These are phyloP conservation scores for Prunus yedoensis DNA, from an alignment of 331 rosid species.

Conservation along the genomic window DNA sequence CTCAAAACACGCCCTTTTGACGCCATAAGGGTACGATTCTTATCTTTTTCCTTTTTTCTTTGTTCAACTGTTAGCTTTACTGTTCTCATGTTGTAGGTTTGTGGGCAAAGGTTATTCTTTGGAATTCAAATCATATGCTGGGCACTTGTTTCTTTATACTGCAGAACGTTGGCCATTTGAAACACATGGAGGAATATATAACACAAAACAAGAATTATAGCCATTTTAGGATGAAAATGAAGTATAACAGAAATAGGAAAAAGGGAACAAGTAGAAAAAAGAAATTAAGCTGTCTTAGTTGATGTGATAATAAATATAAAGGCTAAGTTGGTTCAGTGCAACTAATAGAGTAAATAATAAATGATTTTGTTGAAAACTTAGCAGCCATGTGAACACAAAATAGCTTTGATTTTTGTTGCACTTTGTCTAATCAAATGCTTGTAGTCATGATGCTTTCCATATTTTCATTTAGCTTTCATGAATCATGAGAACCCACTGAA, in stretches of 20 bases:
- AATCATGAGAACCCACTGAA: neutral
- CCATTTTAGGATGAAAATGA: neutral
- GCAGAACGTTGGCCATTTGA: neutral
- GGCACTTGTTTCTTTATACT: neutral
- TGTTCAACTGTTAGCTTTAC: neutral
- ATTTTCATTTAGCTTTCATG: neutral
- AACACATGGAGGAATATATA: neutral
- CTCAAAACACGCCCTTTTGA: conserved; percentile 98
- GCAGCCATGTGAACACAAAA: no score
- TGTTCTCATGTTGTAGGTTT: neutral
- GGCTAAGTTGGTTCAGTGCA: neutral
- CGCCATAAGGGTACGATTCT: conserved; percentile 74
- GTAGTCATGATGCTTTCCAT: neutral
- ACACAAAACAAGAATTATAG: neutral
- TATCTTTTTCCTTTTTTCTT: neutral
- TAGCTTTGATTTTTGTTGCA: no score
- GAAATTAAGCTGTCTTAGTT: neutral
- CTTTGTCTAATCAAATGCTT: neutral
- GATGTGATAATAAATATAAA: neutral
- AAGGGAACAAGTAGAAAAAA: neutral
- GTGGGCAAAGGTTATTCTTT: neutral
- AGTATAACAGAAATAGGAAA: neutral
- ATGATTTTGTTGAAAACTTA: neutral
- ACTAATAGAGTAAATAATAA: neutral
- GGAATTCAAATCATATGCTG: neutral